Evolutionary conservation across 2,329 filamentous ascomycete genomes (phyloP).

Genomic region (Aspergillus caelatus): DNA sequence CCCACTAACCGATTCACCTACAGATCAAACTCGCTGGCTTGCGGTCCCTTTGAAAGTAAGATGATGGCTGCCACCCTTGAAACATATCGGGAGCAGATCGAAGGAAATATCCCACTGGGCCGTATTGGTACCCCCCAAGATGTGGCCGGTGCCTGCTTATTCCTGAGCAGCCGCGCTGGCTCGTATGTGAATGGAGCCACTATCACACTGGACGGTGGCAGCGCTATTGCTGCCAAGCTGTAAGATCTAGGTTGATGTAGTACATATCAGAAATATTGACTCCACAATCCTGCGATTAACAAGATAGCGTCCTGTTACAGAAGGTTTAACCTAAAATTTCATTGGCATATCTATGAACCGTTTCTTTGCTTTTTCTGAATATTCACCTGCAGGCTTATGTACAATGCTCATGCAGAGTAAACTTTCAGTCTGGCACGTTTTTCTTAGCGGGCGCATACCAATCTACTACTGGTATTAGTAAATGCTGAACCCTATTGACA

Average conservation of each 20-base stretch:
- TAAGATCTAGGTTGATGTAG: conserved; percentile 23
- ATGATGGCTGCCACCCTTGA: conserved; percentile 59
- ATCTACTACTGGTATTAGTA: neutral
- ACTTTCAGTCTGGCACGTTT: neutral
- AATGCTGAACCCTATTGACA: neutral
- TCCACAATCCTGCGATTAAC: neutral
- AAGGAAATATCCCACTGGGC: conserved; percentile 63
- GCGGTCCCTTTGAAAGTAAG: conserved; percentile 63
- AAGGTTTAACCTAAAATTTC: neutral
- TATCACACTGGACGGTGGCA: conserved; percentile 64
- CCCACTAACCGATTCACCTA: conserved; percentile 17
- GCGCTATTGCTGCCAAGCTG: conserved; percentile 43
- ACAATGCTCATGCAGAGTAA: neutral
- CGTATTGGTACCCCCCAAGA: conserved; percentile 70
- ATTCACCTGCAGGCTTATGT: neutral
- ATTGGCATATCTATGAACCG: neutral
- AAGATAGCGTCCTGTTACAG: neutral
- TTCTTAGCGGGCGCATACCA: neutral
- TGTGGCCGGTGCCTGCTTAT: conserved; percentile 72
- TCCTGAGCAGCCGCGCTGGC: conserved; percentile 68
- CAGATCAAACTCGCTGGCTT: conserved; percentile 68
- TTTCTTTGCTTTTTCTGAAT: neutral
- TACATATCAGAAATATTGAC: neutral
- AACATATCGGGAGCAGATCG: conserved; percentile 52
- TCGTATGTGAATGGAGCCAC: conserved; percentile 67